Percentiles rank a stretch among this genome's conserved stretches.
Evolutionary conservation across 2,329 filamentous ascomycete genomes (phyloP).

Genomic region (Periconia digitata): DNA sequence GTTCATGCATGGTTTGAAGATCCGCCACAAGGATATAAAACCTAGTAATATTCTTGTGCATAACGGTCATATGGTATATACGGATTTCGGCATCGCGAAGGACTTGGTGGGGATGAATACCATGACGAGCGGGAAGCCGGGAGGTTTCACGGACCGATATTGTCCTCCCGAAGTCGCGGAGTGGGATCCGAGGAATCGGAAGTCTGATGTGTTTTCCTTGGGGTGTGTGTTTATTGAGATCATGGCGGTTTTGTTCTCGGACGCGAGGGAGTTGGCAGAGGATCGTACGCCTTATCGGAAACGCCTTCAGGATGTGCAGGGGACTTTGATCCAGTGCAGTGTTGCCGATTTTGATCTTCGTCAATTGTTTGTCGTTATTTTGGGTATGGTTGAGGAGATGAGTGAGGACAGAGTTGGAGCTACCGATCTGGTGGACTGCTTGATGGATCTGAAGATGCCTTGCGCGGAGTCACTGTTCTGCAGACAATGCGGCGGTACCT

Average conservation of each 20-base stretch:
- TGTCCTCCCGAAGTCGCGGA: constrained; percentile 18
- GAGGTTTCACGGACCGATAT: constrained; percentile 13
- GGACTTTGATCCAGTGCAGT: too few species aligned
- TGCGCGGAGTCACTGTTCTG: too few species aligned
- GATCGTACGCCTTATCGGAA: too few species aligned
- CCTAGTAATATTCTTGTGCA: constrained; percentile 23
- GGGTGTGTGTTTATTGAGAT: constrained; percentile 16
- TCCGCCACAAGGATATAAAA: constrained; percentile 27
- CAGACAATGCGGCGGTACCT: too few species aligned
- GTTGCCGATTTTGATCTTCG: too few species aligned
- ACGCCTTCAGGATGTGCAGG: too few species aligned
- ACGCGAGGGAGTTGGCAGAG: background rate
- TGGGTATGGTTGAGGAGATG: too few species aligned
- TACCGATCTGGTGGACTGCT: too few species aligned
- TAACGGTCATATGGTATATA: constrained; percentile 13
- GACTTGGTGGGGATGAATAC: constrained; percentile 9
- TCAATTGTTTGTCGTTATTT: too few species aligned
- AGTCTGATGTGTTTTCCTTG: constrained; percentile 11
- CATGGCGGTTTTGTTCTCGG: constrained; percentile 8
- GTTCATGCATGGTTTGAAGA: constrained; percentile 17
- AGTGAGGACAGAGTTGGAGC: too few species aligned
- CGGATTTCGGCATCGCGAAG: constrained; percentile 22
- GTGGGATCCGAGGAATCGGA: constrained; percentile 11
- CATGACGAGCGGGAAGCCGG: constrained; percentile 13
- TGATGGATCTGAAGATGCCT: too few species aligned